Evolutionary conservation across 1,284 basidiomycete species (phyloP), one percentile per base, ranked within the genome.

Genomic region (Singerocomus inundabilis): DNA sequence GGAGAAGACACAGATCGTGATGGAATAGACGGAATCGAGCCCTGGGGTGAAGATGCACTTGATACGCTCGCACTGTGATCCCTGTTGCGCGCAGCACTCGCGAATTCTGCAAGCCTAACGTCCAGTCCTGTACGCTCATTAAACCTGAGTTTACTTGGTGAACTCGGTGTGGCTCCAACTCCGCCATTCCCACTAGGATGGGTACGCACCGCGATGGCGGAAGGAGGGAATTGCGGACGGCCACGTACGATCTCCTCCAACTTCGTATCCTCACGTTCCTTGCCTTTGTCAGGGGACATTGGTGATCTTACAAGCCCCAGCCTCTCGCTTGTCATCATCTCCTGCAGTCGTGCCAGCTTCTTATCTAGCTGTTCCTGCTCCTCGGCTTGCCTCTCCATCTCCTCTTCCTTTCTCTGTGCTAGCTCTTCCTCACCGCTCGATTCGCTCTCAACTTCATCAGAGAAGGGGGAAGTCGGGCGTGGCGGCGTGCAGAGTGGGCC

Each of bases 21-120:
- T 0, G 88, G 82, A 26, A 91, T 88, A 13, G 85, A 85, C 1
- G 86, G 86, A 33, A 89, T 85, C 1, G 88, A 91, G 10, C 81
- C 83, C 46, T 80, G 84, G 2, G 82, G 82, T 25, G 88, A 91
- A 52, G 79, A 80, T 11, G 80, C 71, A 61, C 81, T 85, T 2
- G 86, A 88, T 11, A 87, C 72, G 57, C 85, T 85, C 51, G 85
- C 84, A 54, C 84, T 84, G 40, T 79, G 70, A 55, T 70, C 68
- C 49, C 64, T 66, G 25, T 55, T 55, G 28, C 59, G 54, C 9
- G 46, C 11, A 18, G 54, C 44, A 29, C 52, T 52, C 26, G 51
- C 34, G 12, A 70, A 58, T 29, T 69, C 68, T 28, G 44, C 52
- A 15, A 57, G 32, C 31, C 73, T 76, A 24, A 70, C 70, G 5